Conservation (phyloP, 768 basidiomycete genomes). For the Phlebiopsis gigantea region DNA sequence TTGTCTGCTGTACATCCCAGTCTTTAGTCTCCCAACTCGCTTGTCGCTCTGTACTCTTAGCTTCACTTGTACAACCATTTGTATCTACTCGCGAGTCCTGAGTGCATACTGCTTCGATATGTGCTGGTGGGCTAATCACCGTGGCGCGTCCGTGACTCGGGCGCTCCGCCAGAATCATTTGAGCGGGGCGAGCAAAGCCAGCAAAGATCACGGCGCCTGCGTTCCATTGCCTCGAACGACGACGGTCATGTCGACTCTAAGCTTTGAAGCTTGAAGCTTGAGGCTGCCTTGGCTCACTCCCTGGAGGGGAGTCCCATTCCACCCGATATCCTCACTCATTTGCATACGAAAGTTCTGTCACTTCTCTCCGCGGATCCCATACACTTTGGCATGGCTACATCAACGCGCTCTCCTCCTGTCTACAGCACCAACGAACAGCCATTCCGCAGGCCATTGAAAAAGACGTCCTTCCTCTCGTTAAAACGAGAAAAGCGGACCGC, state of each 20-base stretch:
- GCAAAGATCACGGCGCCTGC: not conserved
- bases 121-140: not conserved
- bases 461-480: slow-evolving; percentile 52
- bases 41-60: not conserved
- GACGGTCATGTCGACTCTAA: slow-evolving; percentile 10
- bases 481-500: slow-evolving; percentile 20
- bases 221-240: slow-evolving; percentile 3
- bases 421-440: slow-evolving; percentile 22
- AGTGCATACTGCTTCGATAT: too few species aligned
- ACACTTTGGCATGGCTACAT: slow-evolving; percentile 19
- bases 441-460: slow-evolving; percentile 44
- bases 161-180: slow-evolving; percentile 4
- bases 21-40: not conserved
- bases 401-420: slow-evolving; percentile 14
- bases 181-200: slow-evolving; percentile 1
- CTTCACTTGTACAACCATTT: not conserved
- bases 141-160: not conserved
- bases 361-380: slow-evolving; percentile 13
- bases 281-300: not conserved
- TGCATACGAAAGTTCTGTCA: slow-evolving; percentile 14
- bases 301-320: not conserved
- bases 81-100: not conserved
- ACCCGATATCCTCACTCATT: slow-evolving; percentile 11
- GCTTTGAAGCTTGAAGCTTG: not conserved
- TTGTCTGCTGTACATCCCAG: not conserved